A percentile compares a stretch with the other conserved stretches of the same genome.
phyloP scores from a whole-genome alignment of 1,284 basidiomycete species.

The Ceratobasidium theobromae region DNA sequence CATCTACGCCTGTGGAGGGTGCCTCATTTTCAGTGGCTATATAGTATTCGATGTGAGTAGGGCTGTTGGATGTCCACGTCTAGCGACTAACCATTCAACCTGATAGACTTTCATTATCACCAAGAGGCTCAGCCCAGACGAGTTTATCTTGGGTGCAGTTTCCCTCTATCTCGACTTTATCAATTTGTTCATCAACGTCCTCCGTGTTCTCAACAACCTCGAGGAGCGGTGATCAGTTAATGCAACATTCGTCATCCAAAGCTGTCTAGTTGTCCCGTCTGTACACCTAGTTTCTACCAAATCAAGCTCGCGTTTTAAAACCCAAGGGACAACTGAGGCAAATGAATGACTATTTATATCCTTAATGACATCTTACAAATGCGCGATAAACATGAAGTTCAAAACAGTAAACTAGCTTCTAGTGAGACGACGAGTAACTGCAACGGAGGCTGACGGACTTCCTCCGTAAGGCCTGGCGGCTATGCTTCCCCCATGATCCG shows the following conservation, averaged over 20 bases:
- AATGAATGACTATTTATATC: slow-evolving; percentile 15
- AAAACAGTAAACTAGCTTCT: background rate
- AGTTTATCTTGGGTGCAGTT: slow-evolving; percentile 83
- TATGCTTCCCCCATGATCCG: too few relatives aligned
- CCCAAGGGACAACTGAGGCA: background rate
- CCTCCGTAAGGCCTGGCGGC: background rate
- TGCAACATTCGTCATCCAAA: background rate
- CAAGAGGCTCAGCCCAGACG: slow-evolving; percentile 77
- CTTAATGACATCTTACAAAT: slow-evolving; percentile 5
- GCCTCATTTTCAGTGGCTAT: slow-evolving; percentile 80
- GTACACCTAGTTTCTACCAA: background rate
- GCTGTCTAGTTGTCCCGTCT: background rate
- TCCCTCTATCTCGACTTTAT: slow-evolving; percentile 80
- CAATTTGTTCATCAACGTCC: slow-evolving; percentile 60
- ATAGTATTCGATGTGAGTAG: slow-evolving; percentile 68
- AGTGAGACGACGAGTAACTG: background rate
- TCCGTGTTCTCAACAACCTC: slow-evolving; percentile 65
- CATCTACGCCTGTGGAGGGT: slow-evolving; percentile 74
- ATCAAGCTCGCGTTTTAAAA: background rate
- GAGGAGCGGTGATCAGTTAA: slow-evolving; percentile 47
- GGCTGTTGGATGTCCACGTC: background rate
- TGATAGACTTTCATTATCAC: slow-evolving; percentile 73
- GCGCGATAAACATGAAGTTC: background rate
- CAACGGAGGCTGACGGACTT: background rate
- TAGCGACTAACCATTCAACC: background rate